Conservation (phyloP, 78 protist species). For the Cavenderia fasciculata region DNA sequence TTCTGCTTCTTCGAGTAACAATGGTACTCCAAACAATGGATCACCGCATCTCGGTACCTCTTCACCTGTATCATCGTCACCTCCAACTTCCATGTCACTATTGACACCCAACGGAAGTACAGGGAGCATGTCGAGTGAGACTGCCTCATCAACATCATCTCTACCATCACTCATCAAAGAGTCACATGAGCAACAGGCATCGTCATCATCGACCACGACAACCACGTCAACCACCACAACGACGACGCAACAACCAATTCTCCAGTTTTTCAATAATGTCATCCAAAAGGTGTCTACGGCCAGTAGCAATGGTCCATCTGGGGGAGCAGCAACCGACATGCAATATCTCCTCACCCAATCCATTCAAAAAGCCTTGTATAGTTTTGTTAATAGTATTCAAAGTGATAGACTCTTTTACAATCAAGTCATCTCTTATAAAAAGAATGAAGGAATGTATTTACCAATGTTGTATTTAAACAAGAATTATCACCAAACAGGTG, state of each 20-base stretch:
- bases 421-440: conserved; percentile 58
- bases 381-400: conserved; percentile 15
- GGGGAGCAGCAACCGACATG: too few relatives aligned
- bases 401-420: conserved; percentile 13
- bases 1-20: neutral
- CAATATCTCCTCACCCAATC: conserved; percentile 31
- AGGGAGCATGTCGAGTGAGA: neutral
- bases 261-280: neutral
- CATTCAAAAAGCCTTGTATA: conserved; percentile 31
- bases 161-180: too few relatives aligned
- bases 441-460: conserved; percentile 47
- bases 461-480: conserved; percentile 3
- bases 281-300: conserved; percentile 10
- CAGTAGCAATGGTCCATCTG: too few relatives aligned
- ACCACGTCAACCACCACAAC: conserved; percentile 5
- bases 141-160: too few relatives aligned
- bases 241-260: neutral
- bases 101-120: neutral
- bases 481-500: neutral
- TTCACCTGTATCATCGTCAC: conserved; percentile 1
- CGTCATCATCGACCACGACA: neutral
- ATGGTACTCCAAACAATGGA: neutral
- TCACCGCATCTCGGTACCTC: neutral
- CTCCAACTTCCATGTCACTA: neutral
- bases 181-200: neutral